phyloP scores from a whole-genome alignment of 139 green algal genomes.

The Chlamydomonas incerta region DNA sequence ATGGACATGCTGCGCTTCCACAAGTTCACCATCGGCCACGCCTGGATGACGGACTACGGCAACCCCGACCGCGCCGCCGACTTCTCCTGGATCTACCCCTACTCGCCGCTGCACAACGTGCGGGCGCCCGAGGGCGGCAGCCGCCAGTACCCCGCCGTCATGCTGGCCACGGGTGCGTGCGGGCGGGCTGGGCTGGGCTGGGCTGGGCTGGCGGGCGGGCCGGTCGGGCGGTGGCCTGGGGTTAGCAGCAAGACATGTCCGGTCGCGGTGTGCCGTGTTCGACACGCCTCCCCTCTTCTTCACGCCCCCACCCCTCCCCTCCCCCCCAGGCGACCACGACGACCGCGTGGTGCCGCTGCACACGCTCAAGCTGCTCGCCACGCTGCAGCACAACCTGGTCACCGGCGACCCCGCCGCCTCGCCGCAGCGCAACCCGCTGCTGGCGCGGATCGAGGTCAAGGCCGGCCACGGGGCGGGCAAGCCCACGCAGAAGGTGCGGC shows the following conservation, averaged over 20 bases:
- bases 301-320: neutral
- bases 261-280: too few species aligned
- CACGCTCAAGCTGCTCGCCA: constrained; percentile 85
- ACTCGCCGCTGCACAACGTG: constrained; percentile 96
- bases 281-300: neutral
- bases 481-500: constrained; percentile 83
- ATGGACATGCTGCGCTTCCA: constrained; percentile 98
- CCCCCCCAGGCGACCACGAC: constrained; percentile 76
- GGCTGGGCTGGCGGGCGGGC: neutral
- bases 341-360: constrained; percentile 92
- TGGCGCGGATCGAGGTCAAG: constrained; percentile 85
- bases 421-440: constrained; percentile 87
- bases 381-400: constrained; percentile 83
- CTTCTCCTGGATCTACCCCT: constrained; percentile 79
- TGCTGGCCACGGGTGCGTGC: constrained; percentile 86
- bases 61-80: constrained; percentile 69
- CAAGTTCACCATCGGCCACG: constrained; percentile 94
- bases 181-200: too few species aligned
- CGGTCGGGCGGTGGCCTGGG: too few species aligned
- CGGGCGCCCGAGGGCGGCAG: constrained; percentile 48
- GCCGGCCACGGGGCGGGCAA: constrained; percentile 89
- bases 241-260: too few species aligned
- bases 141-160: constrained; percentile 84
- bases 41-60: constrained; percentile 90
- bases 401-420: neutral